Base-by-base conservation (phyloP, 305 asterid species). In the Solanum hybrid region DNA sequence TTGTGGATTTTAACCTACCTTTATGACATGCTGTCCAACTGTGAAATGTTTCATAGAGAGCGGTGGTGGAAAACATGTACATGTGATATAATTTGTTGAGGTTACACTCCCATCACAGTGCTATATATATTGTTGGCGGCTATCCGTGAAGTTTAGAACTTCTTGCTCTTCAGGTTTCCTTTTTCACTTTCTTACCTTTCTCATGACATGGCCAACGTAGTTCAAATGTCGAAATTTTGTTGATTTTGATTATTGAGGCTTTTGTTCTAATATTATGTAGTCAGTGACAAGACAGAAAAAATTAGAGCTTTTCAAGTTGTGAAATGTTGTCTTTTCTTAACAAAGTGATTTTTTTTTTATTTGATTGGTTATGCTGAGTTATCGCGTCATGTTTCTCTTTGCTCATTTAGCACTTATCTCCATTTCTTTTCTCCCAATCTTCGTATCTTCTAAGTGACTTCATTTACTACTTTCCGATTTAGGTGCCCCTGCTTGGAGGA, bases 401-500 rank as follows among this genome's bases (percentile, higher is more conserved):
- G 5, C 29, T 81, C 71, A 81, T 40, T 81, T 26, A 4, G 71
- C 37, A 40, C 10, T 14, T 26, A 81, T 40, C 69, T 81, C 86
- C 37, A 42, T 38, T 38, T 80, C 15, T 80, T 26, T 35, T 36
- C 22, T 26, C n/a, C n/a, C 85, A 29, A 24, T n/a, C n/a, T 38
- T 79, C 2, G 35, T 6, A 22, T 80, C 66, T 80, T 38, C 24
- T 26, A 45, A 45, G 36, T 80, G 86, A 80, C 86, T 80, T 80
- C 86, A 80, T 40, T 37, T 80, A 80, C 86, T 14, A 40, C 86
- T 80, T 80, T 40, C 76, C 87, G 86, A 85, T 91, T 90, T 89
- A 97, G 99, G 99, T 97, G 80, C 99, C 99, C 79, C 91, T 97
- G 91, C 96, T 97, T 5, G 99, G 99, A 87, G 99, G 99, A 94